Base-by-base conservation (phyloP, 1,139 yeast genomes). In the Sugiyamaella pinicola region DNA sequence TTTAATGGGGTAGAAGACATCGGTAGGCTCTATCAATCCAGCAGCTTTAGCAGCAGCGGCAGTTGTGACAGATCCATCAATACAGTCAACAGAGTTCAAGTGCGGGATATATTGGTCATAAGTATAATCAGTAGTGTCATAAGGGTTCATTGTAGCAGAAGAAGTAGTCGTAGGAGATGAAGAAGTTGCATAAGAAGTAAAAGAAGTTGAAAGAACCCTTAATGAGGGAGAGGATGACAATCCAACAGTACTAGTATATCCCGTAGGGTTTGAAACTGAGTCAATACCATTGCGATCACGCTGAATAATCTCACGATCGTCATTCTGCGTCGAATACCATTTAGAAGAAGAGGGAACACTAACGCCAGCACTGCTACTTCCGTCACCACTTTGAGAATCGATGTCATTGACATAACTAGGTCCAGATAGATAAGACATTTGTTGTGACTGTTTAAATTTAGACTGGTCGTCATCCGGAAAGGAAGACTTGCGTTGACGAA, bases 1-100 rank as follows among this genome's bases (percentile, higher is more conserved):
- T 42, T 58, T 61, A 44, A 62, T 61, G n/a, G 63, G 65, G 19
- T 46, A 46, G 43, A 13, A 46, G n/a, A 28, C 40, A 18, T 46
- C 49, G 4, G 49, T 39, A n/a, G 41, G 34, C 12, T 45, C 48
- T 8, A 35, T 24, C 15, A 37, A 17, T 15, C 40, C 48, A 12
- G 48, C 40, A 4, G 40, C 48, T 9, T 21, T 17, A 7, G 48
- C 39, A n/a, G 48, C 21, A 8, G 21, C 34, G 4, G 44, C 34
- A 40, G n/a, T 40, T 8, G 34, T 38, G 2, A 19, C n/a, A 13
- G 37, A 19, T n/a, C 29, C 47, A 12, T 34, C 39, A 2, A 6
- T n/a, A 8, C 13, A 13, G 4, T 17, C 37, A 7, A 17, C n/a
- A 19, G 24, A 17, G 5, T 26, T 13, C 26, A 17, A 13, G 10